Evolutionary conservation across 2,329 filamentous ascomycete genomes (phyloP), one percentile per base, ranked within the genome.

Genomic region (Colletotrichum falcatum): DNA sequence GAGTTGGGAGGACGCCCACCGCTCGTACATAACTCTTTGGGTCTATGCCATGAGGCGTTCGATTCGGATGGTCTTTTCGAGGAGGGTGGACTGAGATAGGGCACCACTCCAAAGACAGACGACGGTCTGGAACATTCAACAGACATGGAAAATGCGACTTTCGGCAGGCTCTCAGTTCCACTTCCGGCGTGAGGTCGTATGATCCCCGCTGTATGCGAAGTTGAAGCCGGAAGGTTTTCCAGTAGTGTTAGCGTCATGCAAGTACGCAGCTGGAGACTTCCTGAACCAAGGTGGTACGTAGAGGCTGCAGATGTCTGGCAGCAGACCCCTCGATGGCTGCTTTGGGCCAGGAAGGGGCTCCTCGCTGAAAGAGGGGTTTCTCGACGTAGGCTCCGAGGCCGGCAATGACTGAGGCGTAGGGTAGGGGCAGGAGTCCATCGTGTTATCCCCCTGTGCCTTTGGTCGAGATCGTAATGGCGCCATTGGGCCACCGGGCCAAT

Each of bases 401-500:
- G 64, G 51, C 35, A 71, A 35, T 9, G 64, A 71, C 59, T 71
- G 44, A 37, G 68, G 64, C 23, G 68, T 68, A 5, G 46, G 58
- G 59, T 71, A 62, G 12, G 56, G 46, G 14, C 35, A 39, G 18
- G 2, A 4, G 49, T 23, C 26, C 7, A 12, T 30, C 18, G 14
- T 12, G 20, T 30, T 26, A 48, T 55, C 23, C 30, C 12, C 23
- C 12, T 54, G 46, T n/a, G 20, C 46, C 30, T 44, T n/a, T 26
- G 18, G 30, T 33, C 23, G n/a, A 54, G n/a, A 33, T 53, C 18
- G 23, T 20, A 61, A 30, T n/a, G 55, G 26, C 46, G 5, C 46
- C 58, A 49, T 71, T 68, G 37, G 72, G 49, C 39, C 70, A 49
- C 63, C 77, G 63, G 60, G 73, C 72, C 77, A 81, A 33, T 59